phyloP scores from a whole-genome alignment of 1,139 yeast genomes.

The Pichia kudriavzevii region DNA sequence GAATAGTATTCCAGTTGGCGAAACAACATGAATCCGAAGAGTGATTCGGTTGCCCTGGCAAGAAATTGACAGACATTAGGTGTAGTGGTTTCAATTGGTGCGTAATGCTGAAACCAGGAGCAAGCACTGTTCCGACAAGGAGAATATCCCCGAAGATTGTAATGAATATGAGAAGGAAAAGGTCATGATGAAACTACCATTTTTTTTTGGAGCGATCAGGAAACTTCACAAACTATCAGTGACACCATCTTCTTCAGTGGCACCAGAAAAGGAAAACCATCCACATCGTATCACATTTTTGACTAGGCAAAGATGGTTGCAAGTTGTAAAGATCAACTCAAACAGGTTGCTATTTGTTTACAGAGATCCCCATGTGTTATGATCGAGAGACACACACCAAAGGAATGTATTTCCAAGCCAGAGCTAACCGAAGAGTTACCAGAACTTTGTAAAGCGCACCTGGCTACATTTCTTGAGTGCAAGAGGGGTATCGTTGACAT shows the following conservation, averaged over 20 bases:
- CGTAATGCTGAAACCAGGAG: not conserved
- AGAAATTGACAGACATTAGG: conserved; percentile 59
- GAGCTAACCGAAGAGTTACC: conserved; percentile 71
- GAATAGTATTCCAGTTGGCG: conserved; percentile 59
- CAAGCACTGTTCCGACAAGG: not conserved
- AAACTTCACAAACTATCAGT: too few species aligned
- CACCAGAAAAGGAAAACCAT: too few species aligned
- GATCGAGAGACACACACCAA: conserved; percentile 83
- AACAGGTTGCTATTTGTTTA: conserved; percentile 87
- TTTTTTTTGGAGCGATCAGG: too few species aligned
- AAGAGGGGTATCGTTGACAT: conserved; percentile 78
- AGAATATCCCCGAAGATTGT: too few species aligned
- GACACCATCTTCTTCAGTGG: too few species aligned
- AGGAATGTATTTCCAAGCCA: conserved; percentile 78
- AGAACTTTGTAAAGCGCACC: conserved; percentile 78
- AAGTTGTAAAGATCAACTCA: conserved; percentile 81
- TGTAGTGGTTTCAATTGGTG: not conserved
- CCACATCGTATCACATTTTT: too few species aligned
- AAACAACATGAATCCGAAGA: conserved; percentile 51
- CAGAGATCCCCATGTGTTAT: conserved; percentile 96
- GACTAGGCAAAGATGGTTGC: conserved; percentile 25
- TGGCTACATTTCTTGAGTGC: conserved; percentile 83
- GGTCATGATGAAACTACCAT: not conserved
- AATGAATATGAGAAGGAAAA: too few species aligned
- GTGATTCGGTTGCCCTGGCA: conserved; percentile 80